Conservation (phyloP, 148 eudicot species). For the Cornus controversa region DNA sequence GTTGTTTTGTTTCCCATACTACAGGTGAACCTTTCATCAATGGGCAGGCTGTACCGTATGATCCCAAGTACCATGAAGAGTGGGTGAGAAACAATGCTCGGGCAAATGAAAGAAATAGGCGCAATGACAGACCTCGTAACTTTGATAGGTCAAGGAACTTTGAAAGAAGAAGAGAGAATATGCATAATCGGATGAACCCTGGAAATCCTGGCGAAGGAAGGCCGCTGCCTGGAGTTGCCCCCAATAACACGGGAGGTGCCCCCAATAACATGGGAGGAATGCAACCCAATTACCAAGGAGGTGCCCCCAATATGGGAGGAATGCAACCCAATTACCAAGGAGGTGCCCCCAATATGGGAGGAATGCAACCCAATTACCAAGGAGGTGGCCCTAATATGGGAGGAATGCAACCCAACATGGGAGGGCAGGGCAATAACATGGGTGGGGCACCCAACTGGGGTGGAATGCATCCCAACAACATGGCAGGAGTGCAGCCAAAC, state of each 20-base stretch:
- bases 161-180: constrained; percentile 63
- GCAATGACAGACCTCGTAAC: constrained; percentile 90
- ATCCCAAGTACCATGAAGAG: constrained; percentile 92
- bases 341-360: constrained; percentile 12
- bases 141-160: constrained; percentile 83
- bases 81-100: constrained; percentile 95
- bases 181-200: constrained; percentile 25
- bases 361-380: constrained; percentile 8
- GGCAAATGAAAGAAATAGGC: constrained; percentile 83
- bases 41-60: constrained; percentile 93
- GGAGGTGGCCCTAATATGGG: constrained; percentile 27
- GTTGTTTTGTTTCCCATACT: constrained; percentile 2
- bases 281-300: constrained; percentile 17
- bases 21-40: constrained; percentile 95
- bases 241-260: constrained; percentile 16
- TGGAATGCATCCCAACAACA: constrained; percentile 1
- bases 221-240: constrained; percentile 1
- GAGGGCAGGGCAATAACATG: constrained; percentile 11
- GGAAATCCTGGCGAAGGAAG: too few species aligned
- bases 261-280: constrained; percentile 24
- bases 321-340: background rate
- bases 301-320: constrained; percentile 15
- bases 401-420: constrained; percentile 23
- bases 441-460: constrained; percentile 15
- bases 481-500: constrained; percentile 16